These are phyloP conservation scores for Luzula sylvatica DNA, from an alignment of 176 grass and related monocot genomes.

Conservation along the genomic window DNA sequence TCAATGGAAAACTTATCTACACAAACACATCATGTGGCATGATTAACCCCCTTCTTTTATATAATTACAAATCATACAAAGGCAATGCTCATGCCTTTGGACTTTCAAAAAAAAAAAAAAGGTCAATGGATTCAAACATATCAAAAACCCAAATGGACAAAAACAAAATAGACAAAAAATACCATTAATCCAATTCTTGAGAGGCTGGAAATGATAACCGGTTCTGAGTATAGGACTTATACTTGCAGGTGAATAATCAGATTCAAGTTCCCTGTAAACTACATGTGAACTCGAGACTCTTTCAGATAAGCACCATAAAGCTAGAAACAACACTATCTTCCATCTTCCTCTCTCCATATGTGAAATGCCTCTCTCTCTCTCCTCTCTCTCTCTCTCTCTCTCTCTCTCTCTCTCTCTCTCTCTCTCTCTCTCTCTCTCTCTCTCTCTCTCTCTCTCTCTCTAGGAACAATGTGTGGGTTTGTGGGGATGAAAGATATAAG, in stretches of 20 bases:
- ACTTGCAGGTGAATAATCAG: conserved; percentile 32
- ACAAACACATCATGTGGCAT: too few species aligned
- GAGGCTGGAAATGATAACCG: conserved; percentile 56
- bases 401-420: too few species aligned
- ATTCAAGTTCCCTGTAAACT: conserved; percentile 20
- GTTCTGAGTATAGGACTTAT: conserved; percentile 32
- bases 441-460: not conserved
- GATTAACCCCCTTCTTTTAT: too few species aligned
- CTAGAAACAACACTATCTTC: not conserved
- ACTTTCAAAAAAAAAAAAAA: not conserved
- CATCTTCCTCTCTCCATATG: not conserved
- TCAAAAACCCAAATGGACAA: too few species aligned
- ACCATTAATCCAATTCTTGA: conserved; percentile 68
- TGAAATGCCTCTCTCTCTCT: conserved; percentile 7
- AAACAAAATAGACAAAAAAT: not conserved
- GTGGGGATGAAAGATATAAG: not conserved
- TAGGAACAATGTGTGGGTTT: not conserved
- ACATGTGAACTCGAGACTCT: conserved; percentile 29
- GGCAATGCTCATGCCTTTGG: too few species aligned
- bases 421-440: conserved; percentile 11
- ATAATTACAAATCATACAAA: too few species aligned
- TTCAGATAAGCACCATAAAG: conserved; percentile 12
- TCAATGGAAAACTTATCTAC: too few species aligned
- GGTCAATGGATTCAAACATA: not conserved
- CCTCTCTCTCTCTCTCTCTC: too few species aligned